Conservation (phyloP, 192 early-diverging fungal species). For the Geranomyces michiganensis region DNA sequence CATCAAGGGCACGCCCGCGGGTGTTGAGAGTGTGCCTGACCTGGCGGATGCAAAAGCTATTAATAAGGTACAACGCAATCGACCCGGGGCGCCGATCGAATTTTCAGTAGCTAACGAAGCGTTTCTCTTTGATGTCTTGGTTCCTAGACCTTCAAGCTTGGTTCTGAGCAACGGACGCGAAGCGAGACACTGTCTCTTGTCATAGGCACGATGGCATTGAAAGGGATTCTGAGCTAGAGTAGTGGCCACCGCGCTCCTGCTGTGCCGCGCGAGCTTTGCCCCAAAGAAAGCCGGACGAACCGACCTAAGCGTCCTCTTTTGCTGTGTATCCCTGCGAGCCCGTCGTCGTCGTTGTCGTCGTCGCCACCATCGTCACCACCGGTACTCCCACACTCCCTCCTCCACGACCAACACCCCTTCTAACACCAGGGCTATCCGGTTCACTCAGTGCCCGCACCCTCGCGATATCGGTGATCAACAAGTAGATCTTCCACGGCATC, state of each 20-base stretch:
- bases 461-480: constrained; percentile 3
- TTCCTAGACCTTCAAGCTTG: constrained; percentile 27
- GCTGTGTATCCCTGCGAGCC: too few species aligned
- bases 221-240: constrained; percentile 23
- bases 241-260: too few species aligned
- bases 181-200: constrained; percentile 22
- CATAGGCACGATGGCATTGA: constrained; percentile 39
- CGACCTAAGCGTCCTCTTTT: too few species aligned
- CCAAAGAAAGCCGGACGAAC: too few species aligned
- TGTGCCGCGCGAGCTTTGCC: too few species aligned
- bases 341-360: too few species aligned
- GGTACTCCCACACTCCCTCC: neutral
- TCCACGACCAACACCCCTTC: neutral
- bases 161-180: neutral
- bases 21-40: neutral
- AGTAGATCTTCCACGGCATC: constrained; percentile 8
- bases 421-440: neutral
- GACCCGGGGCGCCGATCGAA: too few species aligned
- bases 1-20: constrained; percentile 5
- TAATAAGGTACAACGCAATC: constrained; percentile 18
- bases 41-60: constrained; percentile 15
- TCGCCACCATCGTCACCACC: too few species aligned
- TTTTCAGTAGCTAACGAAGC: neutral
- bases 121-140: neutral
- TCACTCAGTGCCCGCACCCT: constrained; percentile 3